These are phyloP conservation scores for Citrus sp. DNA, from an alignment of 345 rosid genomes.

Conservation along the genomic window DNA sequence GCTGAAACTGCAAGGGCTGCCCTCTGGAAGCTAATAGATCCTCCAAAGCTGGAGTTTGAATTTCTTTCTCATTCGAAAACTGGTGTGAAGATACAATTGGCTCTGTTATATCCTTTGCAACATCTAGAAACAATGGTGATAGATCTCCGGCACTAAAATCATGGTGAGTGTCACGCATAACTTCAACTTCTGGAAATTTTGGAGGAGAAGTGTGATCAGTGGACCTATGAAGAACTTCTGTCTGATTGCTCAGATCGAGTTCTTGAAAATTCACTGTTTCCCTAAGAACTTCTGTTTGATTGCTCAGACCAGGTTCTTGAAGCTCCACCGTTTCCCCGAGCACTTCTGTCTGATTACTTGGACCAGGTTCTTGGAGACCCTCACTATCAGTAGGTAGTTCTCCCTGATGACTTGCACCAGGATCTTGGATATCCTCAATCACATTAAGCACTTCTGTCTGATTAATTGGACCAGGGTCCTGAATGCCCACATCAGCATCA, in stretches of 20 bases:
- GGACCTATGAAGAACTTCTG: background rate
- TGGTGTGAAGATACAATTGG: conserved; percentile 24
- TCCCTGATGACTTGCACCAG: conserved; percentile 12
- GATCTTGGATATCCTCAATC: background rate
- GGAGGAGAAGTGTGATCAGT: conserved; percentile 25
- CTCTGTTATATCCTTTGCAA: conserved; percentile 22
- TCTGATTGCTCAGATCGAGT: too few relatives aligned
- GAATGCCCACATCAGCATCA: conserved; percentile 8
- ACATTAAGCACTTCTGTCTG: conserved; percentile 11
- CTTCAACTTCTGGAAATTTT: conserved; percentile 53
- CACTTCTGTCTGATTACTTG: conserved; percentile 27
- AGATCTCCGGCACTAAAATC: conserved; percentile 30
- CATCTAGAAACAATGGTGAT: conserved; percentile 25
- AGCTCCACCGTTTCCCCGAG: conserved; percentile 8
- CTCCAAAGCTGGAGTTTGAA: conserved; percentile 35
- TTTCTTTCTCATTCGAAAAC: conserved; percentile 39
- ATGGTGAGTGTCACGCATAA: conserved; percentile 45
- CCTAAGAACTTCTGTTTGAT: conserved; percentile 25
- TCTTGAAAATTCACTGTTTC: background rate
- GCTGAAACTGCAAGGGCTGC: conserved; percentile 37
- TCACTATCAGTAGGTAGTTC: conserved; percentile 16
- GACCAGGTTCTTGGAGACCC: conserved; percentile 20
- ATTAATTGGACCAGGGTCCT: conserved; percentile 9
- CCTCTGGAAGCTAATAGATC: conserved; percentile 38
- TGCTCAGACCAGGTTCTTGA: conserved; percentile 32